Percentiles rank a stretch among this genome's conserved stretches.
Conservation (phyloP, 257 asterid species). For the Solanum pennellii region DNA sequence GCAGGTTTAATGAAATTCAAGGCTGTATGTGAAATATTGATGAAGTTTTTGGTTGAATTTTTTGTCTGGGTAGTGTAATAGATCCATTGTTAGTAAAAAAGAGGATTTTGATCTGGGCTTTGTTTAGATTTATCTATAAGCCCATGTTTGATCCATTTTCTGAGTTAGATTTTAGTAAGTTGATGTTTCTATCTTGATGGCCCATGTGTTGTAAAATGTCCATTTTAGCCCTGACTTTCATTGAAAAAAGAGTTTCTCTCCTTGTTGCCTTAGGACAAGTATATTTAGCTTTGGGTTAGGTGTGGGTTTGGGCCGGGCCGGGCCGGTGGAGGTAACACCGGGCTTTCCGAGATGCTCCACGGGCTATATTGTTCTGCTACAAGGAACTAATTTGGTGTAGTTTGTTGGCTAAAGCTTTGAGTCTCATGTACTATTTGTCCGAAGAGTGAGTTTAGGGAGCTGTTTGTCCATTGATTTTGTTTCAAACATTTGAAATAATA, state of each 20-base stretch:
- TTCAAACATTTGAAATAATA: not conserved
- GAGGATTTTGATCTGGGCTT: slow-evolving; percentile 15
- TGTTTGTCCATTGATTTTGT: not conserved
- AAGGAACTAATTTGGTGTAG: not conserved
- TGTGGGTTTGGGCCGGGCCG: not conserved
- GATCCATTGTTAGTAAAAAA: not conserved
- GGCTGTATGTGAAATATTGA: not conserved
- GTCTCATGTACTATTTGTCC: not conserved
- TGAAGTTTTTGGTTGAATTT: not conserved
- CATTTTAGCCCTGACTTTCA: not conserved
- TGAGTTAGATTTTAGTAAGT: not conserved
- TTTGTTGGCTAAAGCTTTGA: not conserved
- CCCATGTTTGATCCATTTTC: slow-evolving; percentile 3
- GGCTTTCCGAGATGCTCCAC: not conserved
- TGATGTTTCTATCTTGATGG: not conserved
- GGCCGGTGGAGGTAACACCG: not conserved
- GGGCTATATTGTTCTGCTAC: not conserved
- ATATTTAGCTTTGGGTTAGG: not conserved
- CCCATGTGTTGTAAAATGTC: not conserved
- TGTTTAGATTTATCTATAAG: not conserved
- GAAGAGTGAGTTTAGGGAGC: not conserved
- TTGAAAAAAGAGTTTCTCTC: not conserved
- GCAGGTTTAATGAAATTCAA: not conserved
- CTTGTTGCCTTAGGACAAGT: not conserved
- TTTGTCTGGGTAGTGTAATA: not conserved